Percentiles rank a stretch among this genome's conserved stretches.
These are phyloP conservation scores for Tubosaeta sp. DNA, from an alignment of 768 basidiomycete species.

Conservation along the genomic window DNA sequence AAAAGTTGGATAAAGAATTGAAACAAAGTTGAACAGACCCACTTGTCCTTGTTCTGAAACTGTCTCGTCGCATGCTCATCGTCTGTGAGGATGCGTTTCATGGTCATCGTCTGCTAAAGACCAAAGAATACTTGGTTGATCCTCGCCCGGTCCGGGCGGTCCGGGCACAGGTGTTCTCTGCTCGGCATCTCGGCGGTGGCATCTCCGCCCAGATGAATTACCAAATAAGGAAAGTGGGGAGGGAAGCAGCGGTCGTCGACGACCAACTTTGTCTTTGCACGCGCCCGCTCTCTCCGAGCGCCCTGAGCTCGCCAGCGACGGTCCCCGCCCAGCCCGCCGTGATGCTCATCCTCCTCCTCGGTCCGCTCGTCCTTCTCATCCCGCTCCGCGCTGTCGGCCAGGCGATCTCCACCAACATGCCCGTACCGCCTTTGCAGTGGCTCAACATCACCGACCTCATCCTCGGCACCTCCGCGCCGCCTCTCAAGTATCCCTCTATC, in stretches of 20 bases:
- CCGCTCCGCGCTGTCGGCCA: conserved; percentile 34
- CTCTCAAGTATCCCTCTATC: conserved; percentile 68
- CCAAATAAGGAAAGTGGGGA: conserved; percentile 12
- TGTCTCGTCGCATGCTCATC: conserved; percentile 24
- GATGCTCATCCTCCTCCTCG: neutral
- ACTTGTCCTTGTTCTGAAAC: conserved; percentile 22
- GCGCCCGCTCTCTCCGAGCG: conserved; percentile 28
- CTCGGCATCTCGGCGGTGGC: conserved; percentile 8
- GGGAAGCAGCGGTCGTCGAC: conserved; percentile 9
- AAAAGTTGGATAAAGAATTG: conserved; percentile 11
- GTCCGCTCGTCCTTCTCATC: conserved; percentile 13
- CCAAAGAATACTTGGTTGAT: neutral
- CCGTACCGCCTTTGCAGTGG: conserved; percentile 49
- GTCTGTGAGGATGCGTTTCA: conserved; percentile 36
- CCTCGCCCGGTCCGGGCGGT: neutral
- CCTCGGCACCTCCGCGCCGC: conserved; percentile 50
- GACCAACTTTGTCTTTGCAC: conserved; percentile 13
- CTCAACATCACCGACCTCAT: conserved; percentile 63
- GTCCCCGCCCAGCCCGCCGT: neutral
- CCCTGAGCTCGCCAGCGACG: conserved; percentile 6
- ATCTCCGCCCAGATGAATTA: conserved; percentile 3
- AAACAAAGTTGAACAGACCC: conserved; percentile 15
- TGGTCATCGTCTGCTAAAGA: neutral
- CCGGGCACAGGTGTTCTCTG: neutral
- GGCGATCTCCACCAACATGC: conserved; percentile 47